phyloP scores from a whole-genome alignment of 495 filamentous ascomycete genomes.

The Lasiosphaeria hispida region DNA sequence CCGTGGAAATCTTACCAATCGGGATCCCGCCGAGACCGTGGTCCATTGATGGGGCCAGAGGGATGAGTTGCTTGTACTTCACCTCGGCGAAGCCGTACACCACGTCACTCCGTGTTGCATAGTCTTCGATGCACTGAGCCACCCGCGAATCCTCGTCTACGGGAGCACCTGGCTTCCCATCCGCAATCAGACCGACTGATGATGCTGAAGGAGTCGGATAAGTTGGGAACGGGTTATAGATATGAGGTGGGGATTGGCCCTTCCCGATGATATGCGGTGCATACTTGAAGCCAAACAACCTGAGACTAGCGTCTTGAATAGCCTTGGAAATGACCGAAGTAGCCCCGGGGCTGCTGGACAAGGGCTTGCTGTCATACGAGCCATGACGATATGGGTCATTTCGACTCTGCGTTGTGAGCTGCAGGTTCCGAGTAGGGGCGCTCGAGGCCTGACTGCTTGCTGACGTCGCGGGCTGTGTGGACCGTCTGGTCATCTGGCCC shows the following conservation, averaged over 20 bases:
- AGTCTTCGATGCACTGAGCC: constrained; percentile 81
- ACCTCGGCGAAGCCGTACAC: constrained; percentile 97
- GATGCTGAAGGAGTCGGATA: constrained; percentile 66
- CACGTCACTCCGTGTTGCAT: constrained; percentile 87
- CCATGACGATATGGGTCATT: constrained; percentile 61
- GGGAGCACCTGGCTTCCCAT: constrained; percentile 58
- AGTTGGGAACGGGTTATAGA: constrained; percentile 77
- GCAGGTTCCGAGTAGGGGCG: constrained; percentile 61
- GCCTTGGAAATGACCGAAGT: constrained; percentile 92
- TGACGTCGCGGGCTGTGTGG: constrained; percentile 64
- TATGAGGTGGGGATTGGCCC: constrained; percentile 71
- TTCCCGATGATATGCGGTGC: constrained; percentile 64
- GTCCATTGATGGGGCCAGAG: constrained; percentile 73
- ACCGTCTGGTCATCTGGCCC: constrained; percentile 46
- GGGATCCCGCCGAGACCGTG: constrained; percentile 61
- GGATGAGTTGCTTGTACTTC: constrained; percentile 94
- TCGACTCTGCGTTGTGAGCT: constrained; percentile 59
- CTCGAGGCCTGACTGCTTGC: constrained; percentile 53
- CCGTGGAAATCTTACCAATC: constrained; percentile 43
- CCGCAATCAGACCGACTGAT: constrained; percentile 58
- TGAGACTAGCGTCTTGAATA: constrained; percentile 86
- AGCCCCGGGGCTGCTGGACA: constrained; percentile 72
- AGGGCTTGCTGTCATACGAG: constrained; percentile 72
- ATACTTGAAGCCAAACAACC: constrained; percentile 73
- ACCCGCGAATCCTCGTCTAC: constrained; percentile 79